phyloP scores from a whole-genome alignment of 1,284 basidiomycete species.

The Ceratobasidium sp. region DNA sequence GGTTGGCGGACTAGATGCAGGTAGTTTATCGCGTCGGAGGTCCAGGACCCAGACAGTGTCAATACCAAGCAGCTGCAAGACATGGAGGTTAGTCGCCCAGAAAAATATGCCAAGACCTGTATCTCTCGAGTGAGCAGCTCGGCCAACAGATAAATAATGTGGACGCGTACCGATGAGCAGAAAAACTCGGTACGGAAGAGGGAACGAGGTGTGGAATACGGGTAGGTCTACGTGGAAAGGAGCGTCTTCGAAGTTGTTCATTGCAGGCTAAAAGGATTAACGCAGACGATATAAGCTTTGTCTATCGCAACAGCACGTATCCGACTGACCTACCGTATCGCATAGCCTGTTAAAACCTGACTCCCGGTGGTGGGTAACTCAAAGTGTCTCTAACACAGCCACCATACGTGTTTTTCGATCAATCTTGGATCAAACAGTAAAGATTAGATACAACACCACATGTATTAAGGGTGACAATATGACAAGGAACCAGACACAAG shows the following conservation, averaged over 20 bases:
- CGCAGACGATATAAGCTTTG: background rate
- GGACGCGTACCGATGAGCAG: slow-evolving; percentile 60
- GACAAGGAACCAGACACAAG: no score
- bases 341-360: slow-evolving; percentile 19
- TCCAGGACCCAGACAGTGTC: slow-evolving; percentile 78
- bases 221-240: slow-evolving; percentile 44
- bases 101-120: slow-evolving; percentile 73
- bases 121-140: background rate
- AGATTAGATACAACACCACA: slow-evolving; percentile 4
- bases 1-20: slow-evolving; percentile 41
- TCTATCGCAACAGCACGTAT: background rate
- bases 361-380: slow-evolving; percentile 26
- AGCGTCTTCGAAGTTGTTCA: slow-evolving; percentile 43
- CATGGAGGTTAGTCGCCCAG: slow-evolving; percentile 90
- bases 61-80: slow-evolving; percentile 76
- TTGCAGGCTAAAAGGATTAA: slow-evolving; percentile 3
- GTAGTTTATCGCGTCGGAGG: slow-evolving; percentile 56
- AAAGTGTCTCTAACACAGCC: slow-evolving; percentile 40
- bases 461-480: background rate
- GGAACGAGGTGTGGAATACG: slow-evolving; percentile 57
- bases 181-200: slow-evolving; percentile 84
- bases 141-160: background rate
- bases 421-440: background rate
- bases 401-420: background rate
- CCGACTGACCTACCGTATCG: slow-evolving; percentile 12